phyloP scores from a whole-genome alignment of 805 yeast genomes.

The Myxozyma vanderwaltii region DNA sequence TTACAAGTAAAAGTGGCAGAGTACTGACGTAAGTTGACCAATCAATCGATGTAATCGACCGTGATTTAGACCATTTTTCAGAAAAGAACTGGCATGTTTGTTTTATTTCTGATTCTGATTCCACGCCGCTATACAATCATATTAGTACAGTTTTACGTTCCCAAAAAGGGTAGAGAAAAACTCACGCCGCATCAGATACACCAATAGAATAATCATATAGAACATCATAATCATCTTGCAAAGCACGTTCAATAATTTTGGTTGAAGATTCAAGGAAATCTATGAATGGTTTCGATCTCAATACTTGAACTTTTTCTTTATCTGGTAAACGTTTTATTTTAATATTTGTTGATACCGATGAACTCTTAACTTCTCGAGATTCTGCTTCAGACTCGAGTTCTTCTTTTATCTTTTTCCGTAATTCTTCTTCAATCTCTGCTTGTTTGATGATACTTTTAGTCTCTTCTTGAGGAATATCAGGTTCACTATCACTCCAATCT shows the following conservation, averaged over 20 bases:
- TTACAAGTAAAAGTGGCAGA: not conserved
- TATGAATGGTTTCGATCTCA: slow-evolving; percentile 1
- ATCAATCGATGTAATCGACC: slow-evolving; percentile 43
- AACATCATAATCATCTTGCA: slow-evolving; percentile 40
- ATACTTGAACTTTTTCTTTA: slow-evolving; percentile 2
- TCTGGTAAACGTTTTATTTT: not conserved
- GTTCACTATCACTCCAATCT: slow-evolving; percentile 4
- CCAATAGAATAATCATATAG: slow-evolving; percentile 38
- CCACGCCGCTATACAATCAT: not conserved
- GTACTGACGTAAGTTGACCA: slow-evolving; percentile 40
- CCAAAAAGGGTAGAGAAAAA: not conserved
- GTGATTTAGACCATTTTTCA: slow-evolving; percentile 31
- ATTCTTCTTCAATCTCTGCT: not conserved
- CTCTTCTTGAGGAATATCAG: not conserved
- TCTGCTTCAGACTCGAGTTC: slow-evolving; percentile 1
- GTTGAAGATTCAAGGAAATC: slow-evolving; percentile 28
- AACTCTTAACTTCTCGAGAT: not conserved
- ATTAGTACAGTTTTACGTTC: not conserved
- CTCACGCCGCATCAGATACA: slow-evolving; percentile 8
- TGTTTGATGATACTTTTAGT: not conserved
- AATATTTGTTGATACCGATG: not conserved
- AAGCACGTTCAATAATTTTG: slow-evolving; percentile 41
- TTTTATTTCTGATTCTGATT: slow-evolving; percentile 25
- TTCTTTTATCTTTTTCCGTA: slow-evolving; percentile 22
- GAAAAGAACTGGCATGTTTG: slow-evolving; percentile 35